Conservation (phyloP, 2,329 filamentous ascomycete species). For the Microsporum audouinii region DNA sequence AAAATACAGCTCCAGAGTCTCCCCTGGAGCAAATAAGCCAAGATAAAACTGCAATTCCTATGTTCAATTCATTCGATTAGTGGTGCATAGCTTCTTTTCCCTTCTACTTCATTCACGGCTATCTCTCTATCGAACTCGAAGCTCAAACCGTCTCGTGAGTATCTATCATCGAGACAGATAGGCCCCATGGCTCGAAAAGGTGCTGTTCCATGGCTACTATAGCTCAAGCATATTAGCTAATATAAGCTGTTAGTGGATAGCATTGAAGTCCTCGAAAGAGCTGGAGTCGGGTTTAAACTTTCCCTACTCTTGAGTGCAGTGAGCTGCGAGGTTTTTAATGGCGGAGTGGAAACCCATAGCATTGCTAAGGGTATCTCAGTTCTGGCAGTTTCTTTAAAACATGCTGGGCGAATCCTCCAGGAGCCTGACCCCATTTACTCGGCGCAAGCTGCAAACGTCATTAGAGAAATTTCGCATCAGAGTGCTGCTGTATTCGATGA, state of each 20-base stretch:
- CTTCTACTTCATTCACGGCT: background rate
- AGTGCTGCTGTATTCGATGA: constrained; percentile 31
- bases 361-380: constrained; percentile 34
- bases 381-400: constrained; percentile 31
- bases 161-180: background rate
- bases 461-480: constrained; percentile 30
- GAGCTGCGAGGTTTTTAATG: constrained; percentile 30
- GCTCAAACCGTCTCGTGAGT: background rate
- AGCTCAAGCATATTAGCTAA: background rate
- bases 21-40: background rate
- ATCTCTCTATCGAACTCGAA: too few species aligned
- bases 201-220: background rate
- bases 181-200: background rate
- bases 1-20: background rate
- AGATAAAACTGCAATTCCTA: background rate
- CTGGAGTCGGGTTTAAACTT: constrained; percentile 28
- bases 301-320: constrained; percentile 34
- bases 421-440: constrained; percentile 23
- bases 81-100: background rate
- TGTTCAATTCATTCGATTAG: background rate
- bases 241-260: background rate
- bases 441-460: constrained; percentile 24
- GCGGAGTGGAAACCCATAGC: constrained; percentile 31
- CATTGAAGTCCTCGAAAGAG: background rate
- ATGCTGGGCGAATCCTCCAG: constrained; percentile 26